Evolutionary conservation across 1,284 basidiomycete species (phyloP), one percentile per base, ranked within the genome.

Genomic region (Spongiforma sp.): DNA sequence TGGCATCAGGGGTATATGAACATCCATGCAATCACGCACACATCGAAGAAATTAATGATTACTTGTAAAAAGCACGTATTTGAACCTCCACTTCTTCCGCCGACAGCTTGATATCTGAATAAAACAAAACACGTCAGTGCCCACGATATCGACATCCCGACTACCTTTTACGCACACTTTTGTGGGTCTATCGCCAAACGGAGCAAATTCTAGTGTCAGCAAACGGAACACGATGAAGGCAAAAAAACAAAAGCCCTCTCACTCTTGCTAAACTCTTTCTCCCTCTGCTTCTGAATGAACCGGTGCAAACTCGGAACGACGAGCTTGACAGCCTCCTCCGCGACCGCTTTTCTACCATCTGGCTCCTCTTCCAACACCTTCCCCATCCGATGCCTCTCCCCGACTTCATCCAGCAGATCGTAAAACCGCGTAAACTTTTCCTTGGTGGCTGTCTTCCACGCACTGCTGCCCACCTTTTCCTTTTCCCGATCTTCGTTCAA

Each of bases 251-350:
- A 34, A 52, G n/a, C 34, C 32, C 26, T 24, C 8, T 14, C 67
- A 93, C 93, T 92, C 80, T 91, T 93, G 75, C 91, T 93, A 70
- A 93, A 93, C 67, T 93, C 91, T 75, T 90, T 93, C 59, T 91
- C 91, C 50, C 82, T 81, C 68, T 90, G 87, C 73, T 88, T 89
- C 76, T 90, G 88, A 63, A 84, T 85, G 72, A 93, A 93, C 64
- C 86, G 78, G 75, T 90, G 85, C 67, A 94, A 78, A 39, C 84
- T 86, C 26, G 92, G 91, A 14, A 93, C 84, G 26, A 93, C 88
- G 11, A 94, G 80, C 77, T 88, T 90, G 30, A 89, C 84, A 5
- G 89, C 87, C 74, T 93, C 93, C 48, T 92, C 91, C 55, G 81
- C 83, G 32, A 93, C 75, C 48, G 80, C 81, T 67, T 80, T 84